Evolutionary conservation across 2,329 filamentous ascomycete species (phyloP).

Genomic region (Cladosporium sp.): DNA sequence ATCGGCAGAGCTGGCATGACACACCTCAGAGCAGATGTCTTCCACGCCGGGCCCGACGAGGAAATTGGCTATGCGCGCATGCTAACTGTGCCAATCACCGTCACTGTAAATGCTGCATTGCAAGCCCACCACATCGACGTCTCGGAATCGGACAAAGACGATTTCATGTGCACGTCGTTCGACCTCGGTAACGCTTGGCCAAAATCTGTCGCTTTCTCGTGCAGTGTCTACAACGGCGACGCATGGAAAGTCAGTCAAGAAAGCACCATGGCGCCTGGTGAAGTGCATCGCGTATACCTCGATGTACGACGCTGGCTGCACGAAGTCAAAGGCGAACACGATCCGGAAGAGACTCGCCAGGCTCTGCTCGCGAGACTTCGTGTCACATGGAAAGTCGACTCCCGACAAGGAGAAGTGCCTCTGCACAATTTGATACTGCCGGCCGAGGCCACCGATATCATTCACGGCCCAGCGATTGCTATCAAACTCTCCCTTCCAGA

Average conservation of each 20-base stretch:
- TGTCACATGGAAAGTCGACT: slow-evolving; percentile 26
- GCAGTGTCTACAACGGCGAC: slow-evolving; percentile 19
- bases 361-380: slow-evolving; percentile 24
- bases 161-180: slow-evolving; percentile 76
- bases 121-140: slow-evolving; percentile 80
- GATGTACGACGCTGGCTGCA: slow-evolving; percentile 13
- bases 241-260: slow-evolving; percentile 6
- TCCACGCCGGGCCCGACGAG: slow-evolving; percentile 56
- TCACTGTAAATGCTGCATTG: slow-evolving; percentile 90
- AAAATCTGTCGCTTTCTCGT: slow-evolving; percentile 60
- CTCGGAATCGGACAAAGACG: slow-evolving; percentile 58
- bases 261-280: slow-evolving; percentile 24
- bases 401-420: slow-evolving; percentile 27
- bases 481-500: slow-evolving; percentile 13
- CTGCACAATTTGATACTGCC: slow-evolving; percentile 23
- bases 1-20: slow-evolving; percentile 83
- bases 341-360: slow-evolving; percentile 20
- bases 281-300: slow-evolving; percentile 26
- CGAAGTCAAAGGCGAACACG: slow-evolving; percentile 19
- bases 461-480: slow-evolving; percentile 22
- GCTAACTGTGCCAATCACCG: slow-evolving; percentile 72
- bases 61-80: slow-evolving; percentile 26
- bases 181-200: slow-evolving; percentile 92
- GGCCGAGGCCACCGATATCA: slow-evolving; percentile 20
- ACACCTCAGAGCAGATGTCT: slow-evolving; percentile 75